Evolutionary conservation across 148 eudicot species (phyloP).

Genomic region (Chenopodium suecicum): DNA sequence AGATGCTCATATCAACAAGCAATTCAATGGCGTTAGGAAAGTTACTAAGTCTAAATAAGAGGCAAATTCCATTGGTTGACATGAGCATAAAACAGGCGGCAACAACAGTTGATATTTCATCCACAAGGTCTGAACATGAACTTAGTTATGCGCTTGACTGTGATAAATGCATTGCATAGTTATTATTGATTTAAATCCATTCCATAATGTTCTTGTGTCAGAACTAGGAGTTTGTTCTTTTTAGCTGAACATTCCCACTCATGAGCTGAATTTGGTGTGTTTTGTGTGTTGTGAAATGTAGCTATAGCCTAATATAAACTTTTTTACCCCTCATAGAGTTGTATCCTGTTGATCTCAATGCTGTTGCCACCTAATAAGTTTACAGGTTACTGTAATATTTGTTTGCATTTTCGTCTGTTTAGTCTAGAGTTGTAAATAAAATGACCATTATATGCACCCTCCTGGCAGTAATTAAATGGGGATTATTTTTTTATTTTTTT

Average conservation of each 20-base stretch:
- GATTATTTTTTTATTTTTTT: background rate
- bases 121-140: constrained; percentile 43
- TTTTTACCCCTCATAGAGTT: too few species aligned
- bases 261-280: too few species aligned
- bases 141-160: background rate
- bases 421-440: background rate
- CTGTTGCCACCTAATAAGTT: background rate
- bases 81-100: constrained; percentile 25
- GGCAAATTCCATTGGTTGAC: constrained; percentile 15
- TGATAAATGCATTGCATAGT: constrained; percentile 15
- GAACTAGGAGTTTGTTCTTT: background rate
- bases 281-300: background rate
- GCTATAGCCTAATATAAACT: background rate
- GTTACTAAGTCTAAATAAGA: constrained; percentile 46
- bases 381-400: background rate
- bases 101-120: constrained; percentile 22
- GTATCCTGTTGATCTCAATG: background rate
- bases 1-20: constrained; percentile 65
- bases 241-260: too few species aligned
- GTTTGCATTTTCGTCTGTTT: background rate
- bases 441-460: background rate
- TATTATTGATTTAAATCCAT: background rate
- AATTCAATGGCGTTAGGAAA: constrained; percentile 68
- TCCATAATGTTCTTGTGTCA: background rate
- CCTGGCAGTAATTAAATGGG: background rate